These are phyloP conservation scores for Leishmania turanica DNA, from an alignment of 208 protist genomes.

Conservation along the genomic window DNA sequence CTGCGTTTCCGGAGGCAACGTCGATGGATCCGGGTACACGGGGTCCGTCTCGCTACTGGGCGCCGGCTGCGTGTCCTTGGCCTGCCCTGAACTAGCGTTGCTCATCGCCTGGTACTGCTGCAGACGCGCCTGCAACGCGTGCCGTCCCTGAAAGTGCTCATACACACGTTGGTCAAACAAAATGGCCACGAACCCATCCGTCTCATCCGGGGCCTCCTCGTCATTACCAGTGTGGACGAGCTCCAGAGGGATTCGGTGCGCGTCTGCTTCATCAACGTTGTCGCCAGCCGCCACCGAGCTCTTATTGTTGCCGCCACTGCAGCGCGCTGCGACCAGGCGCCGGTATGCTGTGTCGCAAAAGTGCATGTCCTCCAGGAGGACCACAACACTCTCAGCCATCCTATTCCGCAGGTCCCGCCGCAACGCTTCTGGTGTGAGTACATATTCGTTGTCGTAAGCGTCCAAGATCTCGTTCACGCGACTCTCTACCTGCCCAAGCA, in stretches of 20 bases:
- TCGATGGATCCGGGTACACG: background rate
- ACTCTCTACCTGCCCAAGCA: conserved; percentile 84
- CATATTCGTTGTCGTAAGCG: conserved; percentile 78
- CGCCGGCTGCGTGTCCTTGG: background rate
- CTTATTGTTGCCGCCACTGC: background rate
- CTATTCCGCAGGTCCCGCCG: conserved; percentile 36
- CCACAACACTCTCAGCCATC: conserved; percentile 51
- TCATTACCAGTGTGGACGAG: conserved; percentile 29
- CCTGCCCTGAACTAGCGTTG: background rate
- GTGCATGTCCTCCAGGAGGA: conserved; percentile 90
- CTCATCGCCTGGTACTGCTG: conserved; percentile 8
- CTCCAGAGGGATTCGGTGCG: conserved; percentile 17
- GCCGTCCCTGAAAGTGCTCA: conserved; percentile 58
- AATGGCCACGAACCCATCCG: conserved; percentile 79
- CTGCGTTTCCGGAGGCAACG: background rate
- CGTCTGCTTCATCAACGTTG: background rate
- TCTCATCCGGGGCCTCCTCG: conserved; percentile 74
- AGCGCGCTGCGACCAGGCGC: conserved; percentile 45
- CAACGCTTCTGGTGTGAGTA: conserved; percentile 43
- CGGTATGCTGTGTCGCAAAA: conserved; percentile 75
- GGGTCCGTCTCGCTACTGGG: background rate
- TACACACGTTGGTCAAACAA: conserved; percentile 81
- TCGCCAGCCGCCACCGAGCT: background rate
- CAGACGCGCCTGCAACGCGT: conserved; percentile 34
- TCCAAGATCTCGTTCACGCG: conserved; percentile 84